Percentiles rank a stretch among this genome's conserved stretches.
Evolutionary conservation across 331 rosid genomes (phyloP).

Genomic region (Pyrus hybrid): DNA sequence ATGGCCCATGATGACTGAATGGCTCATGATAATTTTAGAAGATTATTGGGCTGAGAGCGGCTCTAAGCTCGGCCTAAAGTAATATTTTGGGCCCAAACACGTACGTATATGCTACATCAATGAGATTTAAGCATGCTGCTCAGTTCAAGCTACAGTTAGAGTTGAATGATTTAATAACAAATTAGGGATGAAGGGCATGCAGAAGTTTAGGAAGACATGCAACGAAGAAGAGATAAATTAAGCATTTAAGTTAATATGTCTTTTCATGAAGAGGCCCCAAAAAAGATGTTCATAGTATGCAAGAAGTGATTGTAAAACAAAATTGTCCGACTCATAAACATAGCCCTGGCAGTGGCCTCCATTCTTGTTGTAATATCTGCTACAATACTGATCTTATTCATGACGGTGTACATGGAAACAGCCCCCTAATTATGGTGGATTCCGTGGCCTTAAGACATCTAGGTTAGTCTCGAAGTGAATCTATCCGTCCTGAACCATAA

Average conservation of each 20-base stretch:
- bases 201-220: background rate
- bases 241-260: background rate
- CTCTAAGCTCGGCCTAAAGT: no score
- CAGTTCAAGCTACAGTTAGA: no score
- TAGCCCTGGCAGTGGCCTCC: background rate
- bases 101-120: background rate
- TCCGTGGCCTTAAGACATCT: background rate
- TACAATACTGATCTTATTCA: background rate
- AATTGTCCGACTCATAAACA: background rate
- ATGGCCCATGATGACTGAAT: no score
- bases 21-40: no score
- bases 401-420: background rate
- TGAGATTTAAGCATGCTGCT: background rate
- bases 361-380: background rate
- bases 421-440: background rate
- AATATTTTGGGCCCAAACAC: no score
- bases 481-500: background rate
- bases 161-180: background rate
- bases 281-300: background rate
- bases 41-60: no score
- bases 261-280: background rate
- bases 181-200: background rate
- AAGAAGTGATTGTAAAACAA: background rate
- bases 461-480: background rate
- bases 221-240: background rate